phyloP scores from a whole-genome alignment of 768 basidiomycete species.

The Sporobolomyces phaffii region DNA sequence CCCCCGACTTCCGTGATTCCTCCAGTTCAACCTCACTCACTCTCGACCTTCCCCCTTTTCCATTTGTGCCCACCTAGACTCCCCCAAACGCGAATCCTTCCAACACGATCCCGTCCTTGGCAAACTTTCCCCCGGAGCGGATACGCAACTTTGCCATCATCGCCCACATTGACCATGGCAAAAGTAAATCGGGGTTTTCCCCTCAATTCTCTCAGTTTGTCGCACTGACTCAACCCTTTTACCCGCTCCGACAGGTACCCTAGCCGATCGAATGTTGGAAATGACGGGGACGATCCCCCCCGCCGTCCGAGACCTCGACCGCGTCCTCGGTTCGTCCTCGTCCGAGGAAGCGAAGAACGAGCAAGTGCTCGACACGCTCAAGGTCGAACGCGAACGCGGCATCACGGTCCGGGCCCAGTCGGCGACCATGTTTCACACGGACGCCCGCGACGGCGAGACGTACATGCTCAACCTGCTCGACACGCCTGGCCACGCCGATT shows the following conservation, averaged over 20 bases:
- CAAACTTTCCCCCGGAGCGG: conserved; percentile 47
- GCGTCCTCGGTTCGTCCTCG: conserved; percentile 46
- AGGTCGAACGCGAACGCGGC: conserved; percentile 92
- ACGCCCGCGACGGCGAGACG: conserved; percentile 50
- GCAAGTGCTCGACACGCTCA: conserved; percentile 85
- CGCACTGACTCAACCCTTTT: not conserved
- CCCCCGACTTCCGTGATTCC: no score
- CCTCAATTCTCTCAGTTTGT: no score
- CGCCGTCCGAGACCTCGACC: not conserved
- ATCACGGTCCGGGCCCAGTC: conserved; percentile 60
- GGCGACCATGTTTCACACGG: conserved; percentile 68
- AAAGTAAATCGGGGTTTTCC: conserved; percentile 57
- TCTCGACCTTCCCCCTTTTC: no score
- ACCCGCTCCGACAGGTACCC: conserved; percentile 3
- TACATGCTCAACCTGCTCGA: conserved; percentile 91
- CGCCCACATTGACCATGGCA: conserved; percentile 66
- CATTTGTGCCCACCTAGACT: no score
- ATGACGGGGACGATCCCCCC: conserved; percentile 72
- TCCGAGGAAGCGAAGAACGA: conserved; percentile 63
- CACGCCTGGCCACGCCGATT: conserved; percentile 97
- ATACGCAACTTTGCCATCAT: conserved; percentile 43
- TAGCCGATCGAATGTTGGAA: conserved; percentile 50
- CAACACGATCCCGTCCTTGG: conserved; percentile 38
- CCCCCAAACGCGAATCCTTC: not conserved
- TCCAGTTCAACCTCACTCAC: no score